Percentiles rank a stretch among this genome's conserved stretches.
Conservation (phyloP, 164 flowering plant genomes). For the Aristolochia contorta region DNA sequence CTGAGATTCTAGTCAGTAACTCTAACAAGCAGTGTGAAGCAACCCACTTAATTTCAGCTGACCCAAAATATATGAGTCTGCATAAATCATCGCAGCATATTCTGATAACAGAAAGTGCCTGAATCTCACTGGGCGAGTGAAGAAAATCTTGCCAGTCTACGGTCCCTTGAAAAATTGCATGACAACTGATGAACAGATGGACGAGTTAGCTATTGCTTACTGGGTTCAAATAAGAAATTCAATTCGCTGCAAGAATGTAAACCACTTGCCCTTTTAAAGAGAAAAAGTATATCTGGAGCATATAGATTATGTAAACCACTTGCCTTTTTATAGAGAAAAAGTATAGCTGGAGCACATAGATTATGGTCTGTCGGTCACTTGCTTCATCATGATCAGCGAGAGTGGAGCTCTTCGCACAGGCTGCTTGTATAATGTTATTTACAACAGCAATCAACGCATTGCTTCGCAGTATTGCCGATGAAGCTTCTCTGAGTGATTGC, state of each 20-base stretch:
- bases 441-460: conserved; percentile 33
- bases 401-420: conserved; percentile 58
- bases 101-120: conserved; percentile 28
- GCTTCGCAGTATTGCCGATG: conserved; percentile 51
- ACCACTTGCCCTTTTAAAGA: conserved; percentile 52
- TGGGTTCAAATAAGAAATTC: background rate
- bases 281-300: conserved; percentile 51
- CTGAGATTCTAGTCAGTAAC: conserved; percentile 38
- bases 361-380: conserved; percentile 33
- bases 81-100: conserved; percentile 61
- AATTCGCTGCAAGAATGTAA: background rate
- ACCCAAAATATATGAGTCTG: conserved; percentile 71
- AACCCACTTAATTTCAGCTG: conserved; percentile 56
- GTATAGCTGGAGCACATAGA: conserved; percentile 41
- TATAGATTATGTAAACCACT: conserved; percentile 19
- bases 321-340: conserved; percentile 69
- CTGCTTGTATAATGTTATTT: conserved; percentile 26
- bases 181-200: conserved; percentile 29
- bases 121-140: conserved; percentile 17
- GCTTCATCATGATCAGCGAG: conserved; percentile 51
- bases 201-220: conserved; percentile 10
- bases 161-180: conserved; percentile 40
- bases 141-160: conserved; percentile 46
- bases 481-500: conserved; percentile 47
- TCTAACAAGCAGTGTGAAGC: conserved; percentile 78